Percentiles rank a stretch among this genome's conserved stretches.
phyloP scores from a whole-genome alignment of 2,329 filamentous ascomycete genomes.

The Xylaria sp. region DNA sequence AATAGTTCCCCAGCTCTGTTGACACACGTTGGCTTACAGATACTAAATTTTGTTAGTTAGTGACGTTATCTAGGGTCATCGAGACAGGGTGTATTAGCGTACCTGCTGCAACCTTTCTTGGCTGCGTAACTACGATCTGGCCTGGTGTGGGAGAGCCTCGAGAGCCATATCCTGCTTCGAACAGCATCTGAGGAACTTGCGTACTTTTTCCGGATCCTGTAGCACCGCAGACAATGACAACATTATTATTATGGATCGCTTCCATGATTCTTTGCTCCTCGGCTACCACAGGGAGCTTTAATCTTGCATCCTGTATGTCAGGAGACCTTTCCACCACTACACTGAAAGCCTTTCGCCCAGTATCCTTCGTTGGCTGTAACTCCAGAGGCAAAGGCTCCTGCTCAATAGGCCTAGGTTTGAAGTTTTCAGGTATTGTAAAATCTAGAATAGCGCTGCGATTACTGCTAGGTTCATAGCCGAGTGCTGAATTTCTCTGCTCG shows the following conservation, averaged over 20 bases:
- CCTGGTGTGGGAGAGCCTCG: constrained; percentile 82
- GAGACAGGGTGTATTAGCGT: not conserved
- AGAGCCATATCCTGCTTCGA: constrained; percentile 90
- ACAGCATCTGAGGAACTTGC: constrained; percentile 95
- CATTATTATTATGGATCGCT: constrained; percentile 89
- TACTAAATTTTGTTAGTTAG: constrained; percentile 77
- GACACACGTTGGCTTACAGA: constrained; percentile 95
- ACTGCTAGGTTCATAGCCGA: constrained; percentile 70
- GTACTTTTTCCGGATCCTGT: constrained; percentile 99
- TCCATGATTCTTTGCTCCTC: constrained; percentile 99
- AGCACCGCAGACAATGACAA: constrained; percentile 91
- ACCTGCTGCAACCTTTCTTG: constrained; percentile 85
- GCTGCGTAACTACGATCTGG: constrained; percentile 95
- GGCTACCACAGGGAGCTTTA: constrained; percentile 87
- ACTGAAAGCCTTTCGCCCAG: constrained; percentile 77
- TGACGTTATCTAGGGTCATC: not conserved
- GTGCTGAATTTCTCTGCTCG: constrained; percentile 83
- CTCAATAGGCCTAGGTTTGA: constrained; percentile 74
- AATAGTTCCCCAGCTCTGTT: constrained; percentile 82
- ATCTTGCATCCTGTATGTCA: constrained; percentile 80
- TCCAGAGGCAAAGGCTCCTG: constrained; percentile 77
- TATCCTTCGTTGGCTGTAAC: constrained; percentile 69
- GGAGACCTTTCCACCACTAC: constrained; percentile 76
- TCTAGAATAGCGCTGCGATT: constrained; percentile 57
- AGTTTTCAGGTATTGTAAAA: constrained; percentile 69